Conservation (phyloP, 768 basidiomycete genomes). For the Tylopilus vinaceipallidus region DNA sequence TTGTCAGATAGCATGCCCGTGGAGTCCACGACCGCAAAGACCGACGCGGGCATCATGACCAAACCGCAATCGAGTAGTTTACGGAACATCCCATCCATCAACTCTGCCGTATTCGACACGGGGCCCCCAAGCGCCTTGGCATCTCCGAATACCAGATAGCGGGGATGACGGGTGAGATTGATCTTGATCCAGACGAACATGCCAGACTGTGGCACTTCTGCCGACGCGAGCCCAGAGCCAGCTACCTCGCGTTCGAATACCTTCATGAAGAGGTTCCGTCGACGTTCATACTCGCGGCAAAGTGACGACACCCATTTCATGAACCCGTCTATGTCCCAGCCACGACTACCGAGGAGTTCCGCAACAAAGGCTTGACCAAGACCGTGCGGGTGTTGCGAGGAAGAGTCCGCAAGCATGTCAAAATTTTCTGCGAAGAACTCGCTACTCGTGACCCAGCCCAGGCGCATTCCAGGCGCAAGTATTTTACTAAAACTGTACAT, state of each 20-base stretch:
- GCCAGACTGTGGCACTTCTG: constrained; percentile 40
- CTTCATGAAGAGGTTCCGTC: constrained; percentile 47
- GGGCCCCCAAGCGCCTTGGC: constrained; percentile 18
- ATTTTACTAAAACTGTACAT: constrained; percentile 45
- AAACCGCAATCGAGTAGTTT: constrained; percentile 40
- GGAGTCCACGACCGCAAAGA: constrained; percentile 41
- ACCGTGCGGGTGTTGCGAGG: constrained; percentile 49
- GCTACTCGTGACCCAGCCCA: constrained; percentile 48
- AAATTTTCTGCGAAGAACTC: constrained; percentile 42
- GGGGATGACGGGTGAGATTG: constrained; percentile 41
- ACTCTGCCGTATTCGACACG: constrained; percentile 40
- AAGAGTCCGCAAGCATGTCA: constrained; percentile 44
- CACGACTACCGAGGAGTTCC: constrained; percentile 39
- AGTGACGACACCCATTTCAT: constrained; percentile 46
- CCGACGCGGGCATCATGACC: constrained; percentile 48
- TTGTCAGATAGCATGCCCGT: constrained; percentile 20
- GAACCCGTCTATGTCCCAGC: constrained; percentile 46
- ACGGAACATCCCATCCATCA: constrained; percentile 49
- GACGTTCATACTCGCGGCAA: constrained; percentile 49
- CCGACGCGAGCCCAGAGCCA: constrained; percentile 33
- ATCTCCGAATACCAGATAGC: constrained; percentile 30
- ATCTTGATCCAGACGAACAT: constrained; percentile 59
- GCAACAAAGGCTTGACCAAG: constrained; percentile 47
- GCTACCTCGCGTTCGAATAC: constrained; percentile 36
- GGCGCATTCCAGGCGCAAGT: constrained; percentile 52